Percentiles rank a stretch among this genome's conserved stretches.
phyloP scores from a whole-genome alignment of 805 yeast species.

The Metschnikowia peoriensis region DNA sequence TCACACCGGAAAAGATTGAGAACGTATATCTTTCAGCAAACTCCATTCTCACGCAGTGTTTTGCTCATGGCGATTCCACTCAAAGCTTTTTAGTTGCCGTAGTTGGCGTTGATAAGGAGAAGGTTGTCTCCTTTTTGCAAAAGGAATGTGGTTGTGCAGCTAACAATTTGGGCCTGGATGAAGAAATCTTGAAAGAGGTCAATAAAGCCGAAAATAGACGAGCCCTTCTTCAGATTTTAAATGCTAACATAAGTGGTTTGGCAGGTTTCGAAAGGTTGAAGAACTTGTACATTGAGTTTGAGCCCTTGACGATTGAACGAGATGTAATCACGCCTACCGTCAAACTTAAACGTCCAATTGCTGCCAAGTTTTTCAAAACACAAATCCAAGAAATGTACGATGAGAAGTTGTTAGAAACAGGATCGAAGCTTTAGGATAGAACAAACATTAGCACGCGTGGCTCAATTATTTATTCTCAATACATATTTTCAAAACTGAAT shows the following conservation, averaged over 20 bases:
- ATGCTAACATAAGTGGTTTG: constrained; percentile 13
- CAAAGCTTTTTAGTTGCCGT: constrained; percentile 17
- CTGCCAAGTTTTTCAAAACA: constrained; percentile 41
- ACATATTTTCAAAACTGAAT: too few species aligned
- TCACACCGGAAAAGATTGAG: constrained; percentile 76
- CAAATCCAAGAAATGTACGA: constrained; percentile 44
- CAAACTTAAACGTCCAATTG: constrained; percentile 46
- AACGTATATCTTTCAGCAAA: constrained; percentile 46
- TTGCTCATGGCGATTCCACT: constrained; percentile 19
- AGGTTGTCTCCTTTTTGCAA: constrained; percentile 17
- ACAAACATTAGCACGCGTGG: too few species aligned
- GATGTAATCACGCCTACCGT: constrained; percentile 29
- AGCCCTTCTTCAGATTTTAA: constrained; percentile 13
- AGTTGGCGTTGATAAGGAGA: constrained; percentile 23
- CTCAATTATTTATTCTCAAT: too few species aligned
- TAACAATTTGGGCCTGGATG: constrained; percentile 15
- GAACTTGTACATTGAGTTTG: constrained; percentile 26
- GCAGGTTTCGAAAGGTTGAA: constrained; percentile 26
- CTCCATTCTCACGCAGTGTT: constrained; percentile 17
- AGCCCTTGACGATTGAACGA: constrained; percentile 26
- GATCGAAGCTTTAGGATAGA: constrained; percentile 9
- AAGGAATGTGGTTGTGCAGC: constrained; percentile 12
- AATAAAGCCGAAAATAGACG: constrained; percentile 18
- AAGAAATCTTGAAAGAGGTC: constrained; percentile 15
- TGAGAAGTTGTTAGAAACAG: constrained; percentile 41